Evolutionary conservation across 108 stramenopile genomes (phyloP).

Genomic region (Stephanodiscus triporus): DNA sequence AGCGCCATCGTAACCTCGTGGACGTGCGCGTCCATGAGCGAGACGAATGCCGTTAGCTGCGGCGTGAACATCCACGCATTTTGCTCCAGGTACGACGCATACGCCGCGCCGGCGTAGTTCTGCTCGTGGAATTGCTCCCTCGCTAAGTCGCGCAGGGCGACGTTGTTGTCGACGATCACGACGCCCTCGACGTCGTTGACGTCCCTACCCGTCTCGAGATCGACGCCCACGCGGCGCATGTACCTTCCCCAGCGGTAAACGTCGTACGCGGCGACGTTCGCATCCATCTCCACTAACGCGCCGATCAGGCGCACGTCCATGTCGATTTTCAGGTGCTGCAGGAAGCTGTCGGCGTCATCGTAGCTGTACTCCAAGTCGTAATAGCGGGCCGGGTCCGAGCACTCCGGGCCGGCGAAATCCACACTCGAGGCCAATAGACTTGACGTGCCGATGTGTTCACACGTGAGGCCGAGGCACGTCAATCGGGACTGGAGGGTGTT

Average conservation of each 20-base stretch:
- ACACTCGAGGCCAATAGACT: neutral
- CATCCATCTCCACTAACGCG: constrained; percentile 72
- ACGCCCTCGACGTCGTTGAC: neutral
- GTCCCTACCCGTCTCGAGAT: neutral
- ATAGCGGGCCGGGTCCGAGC: constrained; percentile 18
- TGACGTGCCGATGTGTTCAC: constrained; percentile 24
- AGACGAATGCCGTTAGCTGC: too few species aligned
- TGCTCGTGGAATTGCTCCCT: neutral
- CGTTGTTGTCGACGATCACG: constrained; percentile 12
- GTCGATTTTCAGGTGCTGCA: constrained; percentile 48
- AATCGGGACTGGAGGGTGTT: constrained; percentile 8
- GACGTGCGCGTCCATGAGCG: neutral
- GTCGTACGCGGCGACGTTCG: constrained; percentile 63
- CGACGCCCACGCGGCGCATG: constrained; percentile 7
- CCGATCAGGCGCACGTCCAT: constrained; percentile 71
- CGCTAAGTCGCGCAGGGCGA: neutral
- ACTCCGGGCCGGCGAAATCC: constrained; percentile 14
- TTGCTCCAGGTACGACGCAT: neutral
- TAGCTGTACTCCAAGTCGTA: too few species aligned
- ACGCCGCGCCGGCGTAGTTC: neutral
- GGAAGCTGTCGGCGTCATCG: neutral
- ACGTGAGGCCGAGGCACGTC: constrained; percentile 36
- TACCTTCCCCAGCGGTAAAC: constrained; percentile 47
- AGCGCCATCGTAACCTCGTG: constrained; percentile 17
- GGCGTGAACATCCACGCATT: neutral